Evolutionary conservation across 805 yeast species (phyloP), one percentile per base, ranked within the genome.

Genomic region (Nakazawaea holstii): DNA sequence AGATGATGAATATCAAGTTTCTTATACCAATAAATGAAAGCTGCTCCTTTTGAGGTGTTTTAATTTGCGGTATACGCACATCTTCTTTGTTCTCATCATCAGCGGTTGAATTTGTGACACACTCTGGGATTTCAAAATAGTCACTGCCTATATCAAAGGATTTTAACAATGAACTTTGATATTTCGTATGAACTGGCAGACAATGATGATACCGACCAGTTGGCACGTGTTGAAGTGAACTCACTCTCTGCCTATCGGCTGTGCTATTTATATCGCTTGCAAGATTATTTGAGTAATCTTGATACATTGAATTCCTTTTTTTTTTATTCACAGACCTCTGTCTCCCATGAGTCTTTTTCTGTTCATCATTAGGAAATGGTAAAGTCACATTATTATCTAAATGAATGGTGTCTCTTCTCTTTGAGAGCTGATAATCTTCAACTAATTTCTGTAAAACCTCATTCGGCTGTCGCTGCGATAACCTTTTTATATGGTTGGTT

Each of bases 1-100:
- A 26, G 7, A 48, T 29, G 40, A 48, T 15, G 17, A 48, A 39
- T 8, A 48, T n/a, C 47, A 48, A 43, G 32, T 48, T 48, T 11
- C 50, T 27, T 10, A 48, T 33, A 7, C 50, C 50, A 13, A 39
- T 37, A 35, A 48, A 48, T 8, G 50, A 48, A 8, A 41, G 24
- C 10, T 26, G 27, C 7, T 28, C 29, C 8, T 29, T 24, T 24
- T 35, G 45, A 2, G 41, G 41, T n/a, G 31, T 14, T 11, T 35
- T 43, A 29, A 30, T 20, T 20, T 20, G 24, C 24, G 24, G 24
- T 20, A 20, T 20, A 20, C 24, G 24, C 24, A 20, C 24, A 20
- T 20, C 24, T 20, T 20, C 24, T 20, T 20, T 20, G 24, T 20
- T 20, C 24, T 17, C 33, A 29, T 3, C 20, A 15, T 9, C 33